Percentiles rank a stretch among this genome's conserved stretches.
Evolutionary conservation across 2,329 filamentous ascomycete genomes (phyloP).

Genomic region (Talaromyces sp.): DNA sequence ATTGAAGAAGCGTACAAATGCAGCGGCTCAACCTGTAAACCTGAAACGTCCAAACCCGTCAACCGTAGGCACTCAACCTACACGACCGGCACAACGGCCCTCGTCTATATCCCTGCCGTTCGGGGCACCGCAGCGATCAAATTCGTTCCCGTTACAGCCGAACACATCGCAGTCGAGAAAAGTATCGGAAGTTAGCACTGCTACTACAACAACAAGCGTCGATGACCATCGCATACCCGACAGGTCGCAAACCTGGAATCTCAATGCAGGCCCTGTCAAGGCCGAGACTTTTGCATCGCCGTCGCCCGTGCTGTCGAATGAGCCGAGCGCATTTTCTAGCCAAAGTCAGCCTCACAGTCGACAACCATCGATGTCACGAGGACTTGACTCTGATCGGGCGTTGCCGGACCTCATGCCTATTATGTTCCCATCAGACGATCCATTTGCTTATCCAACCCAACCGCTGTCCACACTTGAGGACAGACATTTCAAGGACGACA

Average conservation of each 20-base stretch:
- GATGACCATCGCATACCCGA: slow-evolving; percentile 23
- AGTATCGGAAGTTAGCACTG: slow-evolving; percentile 16
- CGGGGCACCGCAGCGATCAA: slow-evolving; percentile 29
- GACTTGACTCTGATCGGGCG: slow-evolving; percentile 27
- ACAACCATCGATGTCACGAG: slow-evolving; percentile 23
- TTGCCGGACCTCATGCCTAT: slow-evolving; percentile 47
- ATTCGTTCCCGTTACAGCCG: slow-evolving; percentile 36
- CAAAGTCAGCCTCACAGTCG: slow-evolving; percentile 18
- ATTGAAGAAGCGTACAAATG: slow-evolving; percentile 54
- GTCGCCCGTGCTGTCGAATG: slow-evolving; percentile 21
- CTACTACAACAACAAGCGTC: slow-evolving; percentile 23
- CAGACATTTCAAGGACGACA: slow-evolving; percentile 34
- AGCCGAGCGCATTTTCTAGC: slow-evolving; percentile 15
- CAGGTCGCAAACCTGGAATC: slow-evolving; percentile 12
- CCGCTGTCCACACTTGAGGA: slow-evolving; percentile 45
- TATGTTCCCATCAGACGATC: slow-evolving; percentile 49
- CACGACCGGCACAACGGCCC: slow-evolving; percentile 14
- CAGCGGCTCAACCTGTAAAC: slow-evolving; percentile 39
- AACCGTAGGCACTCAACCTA: slow-evolving; percentile 10
- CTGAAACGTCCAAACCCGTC: slow-evolving; percentile 45
- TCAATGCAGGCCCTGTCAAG: slow-evolving; percentile 22
- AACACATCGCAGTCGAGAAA: slow-evolving; percentile 15
- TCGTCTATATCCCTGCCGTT: slow-evolving; percentile 13
- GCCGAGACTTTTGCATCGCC: slow-evolving; percentile 28
- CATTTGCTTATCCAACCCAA: slow-evolving; percentile 48